A percentile compares a stretch with the other conserved stretches of the same genome.
Conservation (phyloP, 2,329 filamentous ascomycete genomes). For the Pseudogymnoascus sp. region DNA sequence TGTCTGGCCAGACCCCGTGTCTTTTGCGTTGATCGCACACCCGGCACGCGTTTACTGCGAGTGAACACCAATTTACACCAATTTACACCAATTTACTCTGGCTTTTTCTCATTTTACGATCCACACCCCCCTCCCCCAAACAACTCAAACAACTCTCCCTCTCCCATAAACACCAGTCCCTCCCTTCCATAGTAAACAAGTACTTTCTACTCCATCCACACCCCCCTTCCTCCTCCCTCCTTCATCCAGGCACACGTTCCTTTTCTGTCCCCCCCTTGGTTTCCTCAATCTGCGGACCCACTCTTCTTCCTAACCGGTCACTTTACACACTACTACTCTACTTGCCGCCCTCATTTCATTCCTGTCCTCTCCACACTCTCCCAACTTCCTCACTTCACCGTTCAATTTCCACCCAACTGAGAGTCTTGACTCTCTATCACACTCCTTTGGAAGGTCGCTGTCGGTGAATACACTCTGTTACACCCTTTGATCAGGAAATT, state of each 20-base stretch:
- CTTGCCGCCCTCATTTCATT: constrained; percentile 1
- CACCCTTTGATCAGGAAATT: constrained; percentile 9
- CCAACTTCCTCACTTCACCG: constrained; percentile 1
- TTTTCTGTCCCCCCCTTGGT: neutral
- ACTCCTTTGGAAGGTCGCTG: constrained; percentile 31
- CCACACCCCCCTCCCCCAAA: neutral
- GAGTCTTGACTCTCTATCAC: constrained; percentile 30
- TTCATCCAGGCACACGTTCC: neutral
- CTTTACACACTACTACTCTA: neutral
- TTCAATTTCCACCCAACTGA: constrained; percentile 17
- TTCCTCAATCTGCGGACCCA: neutral
- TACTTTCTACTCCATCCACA: neutral
- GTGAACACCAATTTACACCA: neutral
- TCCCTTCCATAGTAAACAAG: neutral
- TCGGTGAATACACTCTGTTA: constrained; percentile 7
- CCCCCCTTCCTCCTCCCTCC: neutral
- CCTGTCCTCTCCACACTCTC: neutral
- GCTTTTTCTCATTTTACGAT: neutral
- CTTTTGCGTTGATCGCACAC: neutral
- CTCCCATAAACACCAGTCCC: neutral
- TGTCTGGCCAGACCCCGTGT: neutral
- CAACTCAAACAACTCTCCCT: neutral
- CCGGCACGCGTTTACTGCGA: neutral
- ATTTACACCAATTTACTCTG: neutral
- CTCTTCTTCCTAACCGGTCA: neutral